These are phyloP conservation scores for Naganishia cerealis DNA, from an alignment of 1,284 basidiomycete genomes.

Conservation along the genomic window DNA sequence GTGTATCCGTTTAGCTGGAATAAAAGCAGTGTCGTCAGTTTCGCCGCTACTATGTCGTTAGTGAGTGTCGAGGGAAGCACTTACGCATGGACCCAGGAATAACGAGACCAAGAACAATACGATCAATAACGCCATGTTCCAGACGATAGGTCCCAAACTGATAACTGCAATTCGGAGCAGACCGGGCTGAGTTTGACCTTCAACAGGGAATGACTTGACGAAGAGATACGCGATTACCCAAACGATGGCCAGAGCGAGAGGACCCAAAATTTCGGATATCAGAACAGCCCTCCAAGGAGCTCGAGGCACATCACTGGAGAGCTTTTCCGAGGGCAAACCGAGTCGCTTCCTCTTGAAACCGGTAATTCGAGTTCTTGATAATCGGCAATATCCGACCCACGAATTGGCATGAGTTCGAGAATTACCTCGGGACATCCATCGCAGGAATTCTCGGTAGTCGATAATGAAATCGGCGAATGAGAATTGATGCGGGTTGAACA, in stretches of 20 bases:
- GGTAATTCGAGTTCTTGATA: constrained; percentile 91
- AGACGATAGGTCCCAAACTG: constrained; percentile 89
- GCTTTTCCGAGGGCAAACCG: constrained; percentile 88
- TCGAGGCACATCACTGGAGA: constrained; percentile 85
- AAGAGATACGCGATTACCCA: constrained; percentile 85
- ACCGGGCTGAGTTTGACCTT: constrained; percentile 60
- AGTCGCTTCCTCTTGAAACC: constrained; percentile 96
- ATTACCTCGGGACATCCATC: constrained; percentile 97
- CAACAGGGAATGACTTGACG: constrained; percentile 64
- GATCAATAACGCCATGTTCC: constrained; percentile 86
- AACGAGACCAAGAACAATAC: constrained; percentile 84
- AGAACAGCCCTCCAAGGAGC: constrained; percentile 86
- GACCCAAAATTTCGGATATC: constrained; percentile 82
- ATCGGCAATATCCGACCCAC: constrained; percentile 94
- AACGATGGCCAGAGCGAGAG: constrained; percentile 74
- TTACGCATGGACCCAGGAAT: constrained; percentile 74
- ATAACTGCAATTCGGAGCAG: constrained; percentile 91
- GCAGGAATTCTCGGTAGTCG: constrained; percentile 91
- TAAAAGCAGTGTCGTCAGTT: background rate
- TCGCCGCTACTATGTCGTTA: background rate
- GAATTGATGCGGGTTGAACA: constrained; percentile 97
- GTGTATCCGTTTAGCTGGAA: constrained; percentile 74
- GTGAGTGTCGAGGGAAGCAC: constrained; percentile 21
- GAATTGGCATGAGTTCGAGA: constrained; percentile 94
- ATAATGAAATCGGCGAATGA: constrained; percentile 91